A percentile compares a stretch with the other conserved stretches of the same genome.
Conservation (phyloP, 1,284 basidiomycete species). For the Pseudozyma sp. region DNA sequence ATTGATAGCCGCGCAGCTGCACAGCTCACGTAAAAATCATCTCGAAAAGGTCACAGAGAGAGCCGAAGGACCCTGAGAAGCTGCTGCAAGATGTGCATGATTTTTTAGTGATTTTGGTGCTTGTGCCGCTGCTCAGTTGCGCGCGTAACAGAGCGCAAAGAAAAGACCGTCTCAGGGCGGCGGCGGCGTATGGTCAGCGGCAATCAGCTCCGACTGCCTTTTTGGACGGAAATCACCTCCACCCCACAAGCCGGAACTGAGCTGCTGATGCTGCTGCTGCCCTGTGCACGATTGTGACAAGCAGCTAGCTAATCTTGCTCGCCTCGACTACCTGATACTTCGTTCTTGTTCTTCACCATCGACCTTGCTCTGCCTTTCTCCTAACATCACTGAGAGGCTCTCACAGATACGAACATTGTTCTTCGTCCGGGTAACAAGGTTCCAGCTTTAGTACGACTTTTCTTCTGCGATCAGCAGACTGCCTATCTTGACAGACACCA, state of each 20-base stretch:
- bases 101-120: no score
- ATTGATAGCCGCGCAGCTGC: conserved; percentile 6
- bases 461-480: no score
- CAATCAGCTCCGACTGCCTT: background rate
- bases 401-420: no score
- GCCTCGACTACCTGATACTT: background rate
- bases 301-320: background rate
- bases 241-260: conserved; percentile 9
- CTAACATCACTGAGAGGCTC: no score
- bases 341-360: background rate
- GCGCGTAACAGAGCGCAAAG: conserved; percentile 1
- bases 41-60: background rate
- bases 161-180: no score
- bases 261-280: conserved; percentile 5
- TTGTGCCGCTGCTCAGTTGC: background rate
- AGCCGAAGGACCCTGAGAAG: conserved; percentile 8
- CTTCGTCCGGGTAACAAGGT: no score
- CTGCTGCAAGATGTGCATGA: conserved; percentile 14
- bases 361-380: no score
- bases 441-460: no score
- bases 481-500: no score
- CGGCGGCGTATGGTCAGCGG: background rate
- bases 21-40: conserved; percentile 11
- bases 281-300: conserved; percentile 19
- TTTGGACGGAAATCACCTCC: conserved; percentile 11